These are phyloP conservation scores for Ogataea glucozyma DNA, from an alignment of 805 yeast species.

Conservation along the genomic window DNA sequence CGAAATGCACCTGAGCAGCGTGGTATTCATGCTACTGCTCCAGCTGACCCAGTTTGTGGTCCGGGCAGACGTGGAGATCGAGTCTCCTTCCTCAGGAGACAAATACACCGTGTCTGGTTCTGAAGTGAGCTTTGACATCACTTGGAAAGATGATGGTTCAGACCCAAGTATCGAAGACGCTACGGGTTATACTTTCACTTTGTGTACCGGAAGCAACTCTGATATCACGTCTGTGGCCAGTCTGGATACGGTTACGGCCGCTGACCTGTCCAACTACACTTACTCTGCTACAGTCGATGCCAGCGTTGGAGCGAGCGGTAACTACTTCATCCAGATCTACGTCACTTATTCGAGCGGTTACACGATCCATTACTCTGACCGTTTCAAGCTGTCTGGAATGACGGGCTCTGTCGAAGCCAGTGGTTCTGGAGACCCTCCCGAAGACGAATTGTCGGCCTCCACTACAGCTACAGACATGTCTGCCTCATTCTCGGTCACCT, in stretches of 20 bases:
- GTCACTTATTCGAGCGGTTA: slow-evolving; percentile 43
- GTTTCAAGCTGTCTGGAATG: slow-evolving; percentile 73
- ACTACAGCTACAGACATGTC: slow-evolving; percentile 43
- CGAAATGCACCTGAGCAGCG: not conserved
- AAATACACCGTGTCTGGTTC: slow-evolving; percentile 43
- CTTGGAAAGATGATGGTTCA: slow-evolving; percentile 59
- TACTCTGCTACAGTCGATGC: slow-evolving; percentile 48
- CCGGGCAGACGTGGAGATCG: slow-evolving; percentile 50
- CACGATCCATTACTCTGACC: slow-evolving; percentile 65
- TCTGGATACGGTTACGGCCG: slow-evolving; percentile 33
- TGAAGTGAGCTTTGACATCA: slow-evolving; percentile 38
- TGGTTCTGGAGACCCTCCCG: slow-evolving; percentile 50
- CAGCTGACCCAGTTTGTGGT: slow-evolving; percentile 7
- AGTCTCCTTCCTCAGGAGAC: slow-evolving; percentile 43
- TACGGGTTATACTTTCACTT: slow-evolving; percentile 46
- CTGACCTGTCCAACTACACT: slow-evolving; percentile 33
- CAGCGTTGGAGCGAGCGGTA: slow-evolving; percentile 58
- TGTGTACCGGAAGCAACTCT: slow-evolving; percentile 69
- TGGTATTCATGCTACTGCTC: slow-evolving; percentile 2
- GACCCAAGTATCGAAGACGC: slow-evolving; percentile 48
- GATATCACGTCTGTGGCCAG: slow-evolving; percentile 44
- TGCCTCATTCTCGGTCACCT: slow-evolving; percentile 65
- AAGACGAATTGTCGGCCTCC: slow-evolving; percentile 37
- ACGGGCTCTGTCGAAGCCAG: slow-evolving; percentile 58
- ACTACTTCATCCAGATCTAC: slow-evolving; percentile 70